Base-by-base conservation (phyloP, 768 basidiomycete genomes). In the Calocybe indica region DNA sequence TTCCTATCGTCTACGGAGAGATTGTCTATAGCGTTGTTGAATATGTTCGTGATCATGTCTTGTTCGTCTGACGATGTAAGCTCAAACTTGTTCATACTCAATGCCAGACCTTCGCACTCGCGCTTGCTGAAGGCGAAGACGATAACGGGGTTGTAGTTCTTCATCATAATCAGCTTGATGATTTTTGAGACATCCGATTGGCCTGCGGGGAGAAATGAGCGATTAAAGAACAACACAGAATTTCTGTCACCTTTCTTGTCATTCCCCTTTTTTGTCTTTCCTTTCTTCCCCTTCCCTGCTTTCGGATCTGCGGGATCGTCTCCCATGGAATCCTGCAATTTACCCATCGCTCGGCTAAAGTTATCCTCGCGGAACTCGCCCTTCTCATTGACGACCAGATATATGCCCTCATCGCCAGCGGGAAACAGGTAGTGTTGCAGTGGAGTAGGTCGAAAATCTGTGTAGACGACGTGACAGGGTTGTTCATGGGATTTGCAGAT, bases 341-440 rank as follows among this genome's bases (percentile, higher is more conserved):
- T 85, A 7, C 92, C 92, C 96, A 99, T 99, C 0, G 95, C 95
- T 61, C 94, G 97, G 59, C 81, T 85, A 67, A 99, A 99, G 61
- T 92, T 98, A 55, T 98, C 96, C 61, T 99, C 96, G 29, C 90
- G 75, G 58, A 99, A 99, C 51, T 94, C 91, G 47, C 93, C 83
- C 68, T 95, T 93, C 69, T 99, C 96, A 59, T 99, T 97, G n/a
- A 99, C 91, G 1, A 99, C 96, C 2, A 99, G 73, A 62, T 92
- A 96, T 38, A 99, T 97, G 7, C 96, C 96, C 54, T 98, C 93
- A 1, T 91, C 93, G 6, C 95, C 95, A 3, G 88, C 83, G 1
- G 96, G 96, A 70, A 98, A 99, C 46, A 99, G 82, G 63, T 98
- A 99, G 58, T 99, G 96, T 60, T 98, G 96, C 6, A 99, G 70